Evolutionary conservation across 2,329 filamentous ascomycete species (phyloP).

Genomic region (Nannizziopsis arthrosporioides): DNA sequence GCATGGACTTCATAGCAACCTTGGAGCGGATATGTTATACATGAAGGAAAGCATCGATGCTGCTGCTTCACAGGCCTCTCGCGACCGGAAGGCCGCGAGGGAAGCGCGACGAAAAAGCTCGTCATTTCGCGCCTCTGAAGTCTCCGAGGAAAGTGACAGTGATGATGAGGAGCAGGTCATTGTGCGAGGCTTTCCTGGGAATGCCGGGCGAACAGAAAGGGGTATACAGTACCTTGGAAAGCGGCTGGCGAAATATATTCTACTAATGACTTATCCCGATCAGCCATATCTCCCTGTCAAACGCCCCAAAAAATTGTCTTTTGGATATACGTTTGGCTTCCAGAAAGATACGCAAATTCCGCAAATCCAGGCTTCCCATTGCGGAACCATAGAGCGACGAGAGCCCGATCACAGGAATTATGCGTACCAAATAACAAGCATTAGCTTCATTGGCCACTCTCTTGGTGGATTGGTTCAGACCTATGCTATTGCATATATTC

Average conservation of each 20-base stretch:
- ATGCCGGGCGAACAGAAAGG: conserved; percentile 79
- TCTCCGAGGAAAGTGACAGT: conserved; percentile 17
- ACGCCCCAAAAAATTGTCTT: conserved; percentile 32
- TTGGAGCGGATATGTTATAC: conserved; percentile 92
- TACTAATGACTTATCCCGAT: conserved; percentile 84
- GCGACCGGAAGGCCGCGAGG: conserved; percentile 51
- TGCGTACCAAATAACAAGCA: conserved; percentile 77
- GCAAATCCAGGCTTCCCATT: conserved; percentile 32
- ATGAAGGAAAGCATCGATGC: conserved; percentile 95
- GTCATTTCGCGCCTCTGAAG: neutral
- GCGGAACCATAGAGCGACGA: conserved; percentile 44
- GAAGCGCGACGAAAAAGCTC: conserved; percentile 26
- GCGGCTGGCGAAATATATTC: conserved; percentile 77
- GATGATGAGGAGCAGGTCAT: conserved; percentile 57
- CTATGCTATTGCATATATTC: conserved; percentile 90
- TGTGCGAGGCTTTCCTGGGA: conserved; percentile 79
- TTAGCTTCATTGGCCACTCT: conserved; percentile 89
- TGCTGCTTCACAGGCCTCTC: conserved; percentile 60
- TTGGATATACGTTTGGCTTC: conserved; percentile 10
- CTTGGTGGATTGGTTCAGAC: conserved; percentile 82
- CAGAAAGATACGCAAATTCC: conserved; percentile 36
- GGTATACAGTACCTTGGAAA: conserved; percentile 97
- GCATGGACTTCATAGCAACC: conserved; percentile 89
- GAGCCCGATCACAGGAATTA: conserved; percentile 32
- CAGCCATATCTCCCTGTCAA: conserved; percentile 70